Evolutionary conservation across 106 monocot species (phyloP).

Genomic region (Apostasia ramifera): DNA sequence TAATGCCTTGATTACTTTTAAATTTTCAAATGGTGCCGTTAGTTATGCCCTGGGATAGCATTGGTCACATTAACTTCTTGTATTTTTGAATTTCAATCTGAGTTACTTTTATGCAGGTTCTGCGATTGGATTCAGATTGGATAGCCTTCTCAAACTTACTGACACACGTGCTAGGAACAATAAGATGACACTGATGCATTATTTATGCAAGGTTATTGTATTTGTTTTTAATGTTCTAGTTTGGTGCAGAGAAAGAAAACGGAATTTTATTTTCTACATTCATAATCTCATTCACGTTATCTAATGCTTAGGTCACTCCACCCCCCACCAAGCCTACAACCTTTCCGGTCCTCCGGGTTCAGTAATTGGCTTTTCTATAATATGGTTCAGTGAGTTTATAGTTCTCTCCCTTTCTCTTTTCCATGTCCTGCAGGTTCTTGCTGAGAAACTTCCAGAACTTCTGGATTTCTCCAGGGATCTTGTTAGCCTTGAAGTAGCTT

Average conservation of each 20-base stretch:
- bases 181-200: constrained; percentile 94
- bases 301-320: too few species aligned
- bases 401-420: not conserved
- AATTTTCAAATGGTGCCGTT: not conserved
- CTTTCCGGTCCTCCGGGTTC: not conserved
- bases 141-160: constrained; percentile 87
- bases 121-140: constrained; percentile 93
- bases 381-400: not conserved
- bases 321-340: too few species aligned
- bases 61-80: not conserved
- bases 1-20: not conserved
- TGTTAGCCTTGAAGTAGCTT: constrained; percentile 61
- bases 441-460: constrained; percentile 83
- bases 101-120: constrained; percentile 46
- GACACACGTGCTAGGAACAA: constrained; percentile 86
- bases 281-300: not conserved
- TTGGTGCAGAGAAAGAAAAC: not conserved
- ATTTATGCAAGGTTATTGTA: constrained; percentile 72
- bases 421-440: constrained; percentile 49
- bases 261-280: not conserved
- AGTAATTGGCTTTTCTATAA: not conserved
- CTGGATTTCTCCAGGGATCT: constrained; percentile 80
- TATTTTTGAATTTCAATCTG: not conserved
- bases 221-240: not conserved
- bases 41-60: not conserved